phyloP scores from a whole-genome alignment of 2,329 filamentous ascomycete species.

The Fusarium sterilihyphosum region DNA sequence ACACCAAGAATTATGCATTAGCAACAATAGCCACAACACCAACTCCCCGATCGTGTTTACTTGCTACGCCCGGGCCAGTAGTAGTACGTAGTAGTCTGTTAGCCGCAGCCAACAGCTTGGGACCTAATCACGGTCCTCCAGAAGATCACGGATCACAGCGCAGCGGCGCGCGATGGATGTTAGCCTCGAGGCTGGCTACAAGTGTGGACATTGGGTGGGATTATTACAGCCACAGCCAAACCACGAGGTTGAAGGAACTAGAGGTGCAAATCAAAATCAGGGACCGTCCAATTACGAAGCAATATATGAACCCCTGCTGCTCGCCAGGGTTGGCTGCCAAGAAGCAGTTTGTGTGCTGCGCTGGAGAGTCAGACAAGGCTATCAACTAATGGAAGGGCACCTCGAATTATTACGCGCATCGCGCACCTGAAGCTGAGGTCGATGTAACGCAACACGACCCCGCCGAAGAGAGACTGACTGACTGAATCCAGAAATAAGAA shows the following conservation, averaged over 20 bases:
- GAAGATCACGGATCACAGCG: conserved; percentile 24
- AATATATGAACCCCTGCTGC: conserved; percentile 23
- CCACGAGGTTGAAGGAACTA: conserved; percentile 10
- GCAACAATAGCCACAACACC: not conserved
- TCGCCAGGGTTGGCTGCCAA: conserved; percentile 8
- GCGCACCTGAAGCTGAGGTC: conserved; percentile 45
- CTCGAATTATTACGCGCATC: conserved; percentile 17
- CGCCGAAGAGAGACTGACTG: conserved; percentile 17
- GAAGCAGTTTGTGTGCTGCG: conserved; percentile 1
- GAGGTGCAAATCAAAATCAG: conserved; percentile 16
- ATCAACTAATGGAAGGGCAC: not conserved
- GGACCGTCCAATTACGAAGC: conserved; percentile 22
- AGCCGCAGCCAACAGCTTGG: conserved; percentile 27
- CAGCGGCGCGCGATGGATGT: conserved; percentile 6
- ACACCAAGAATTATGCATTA: not conserved
- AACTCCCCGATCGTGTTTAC: conserved; percentile 11
- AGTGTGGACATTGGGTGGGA: not conserved
- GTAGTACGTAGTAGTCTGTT: not conserved
- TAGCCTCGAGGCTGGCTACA: not conserved
- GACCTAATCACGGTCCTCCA: conserved; percentile 32
- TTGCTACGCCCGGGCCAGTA: conserved; percentile 25
- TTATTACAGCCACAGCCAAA: not conserved
- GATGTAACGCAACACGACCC: conserved; percentile 41
- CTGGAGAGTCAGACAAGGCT: conserved; percentile 9
- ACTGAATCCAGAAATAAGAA: conserved; percentile 2